A percentile compares a stretch with the other conserved stretches of the same genome.
Conservation (phyloP, 805 yeast genomes). For the Wickerhamiella parazyma region DNA sequence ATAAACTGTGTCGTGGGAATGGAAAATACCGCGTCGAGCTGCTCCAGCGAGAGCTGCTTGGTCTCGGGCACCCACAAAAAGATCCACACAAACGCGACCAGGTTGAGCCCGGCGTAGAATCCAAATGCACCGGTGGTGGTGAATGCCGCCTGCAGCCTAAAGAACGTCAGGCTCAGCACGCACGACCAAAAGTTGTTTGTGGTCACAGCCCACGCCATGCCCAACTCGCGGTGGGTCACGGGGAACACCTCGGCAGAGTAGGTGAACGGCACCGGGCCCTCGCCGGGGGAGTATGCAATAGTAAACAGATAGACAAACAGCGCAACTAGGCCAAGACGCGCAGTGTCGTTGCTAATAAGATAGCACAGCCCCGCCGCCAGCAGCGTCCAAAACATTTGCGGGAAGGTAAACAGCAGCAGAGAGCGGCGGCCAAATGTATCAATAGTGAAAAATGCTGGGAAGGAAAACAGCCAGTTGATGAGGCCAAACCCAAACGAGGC, state of each 20-base stretch:
- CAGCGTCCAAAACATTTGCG: constrained; percentile 42
- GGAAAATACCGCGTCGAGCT: constrained; percentile 57
- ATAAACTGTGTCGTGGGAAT: constrained; percentile 44
- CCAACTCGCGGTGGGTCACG: constrained; percentile 18
- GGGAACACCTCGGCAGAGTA: constrained; percentile 50
- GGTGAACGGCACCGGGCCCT: constrained; percentile 84
- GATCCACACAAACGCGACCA: constrained; percentile 54
- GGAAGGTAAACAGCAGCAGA: constrained; percentile 44
- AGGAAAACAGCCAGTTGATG: constrained; percentile 64
- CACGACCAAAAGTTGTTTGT: constrained; percentile 40
- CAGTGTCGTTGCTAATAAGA: constrained; percentile 40
- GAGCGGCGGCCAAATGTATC: constrained; percentile 64
- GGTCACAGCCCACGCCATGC: constrained; percentile 30
- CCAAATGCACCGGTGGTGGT: constrained; percentile 78
- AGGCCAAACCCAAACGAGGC: constrained; percentile 84
- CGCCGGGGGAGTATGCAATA: constrained; percentile 66
- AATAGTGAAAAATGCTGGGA: constrained; percentile 71
- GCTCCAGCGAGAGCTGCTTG: constrained; percentile 58
- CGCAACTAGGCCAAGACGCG: constrained; percentile 52
- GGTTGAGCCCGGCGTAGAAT: constrained; percentile 77
- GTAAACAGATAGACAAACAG: constrained; percentile 64
- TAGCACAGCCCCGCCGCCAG: constrained; percentile 47
- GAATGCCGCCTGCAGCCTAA: constrained; percentile 50
- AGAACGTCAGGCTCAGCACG: constrained; percentile 65
- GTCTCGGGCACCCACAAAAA: constrained; percentile 48